Evolutionary conservation across 345 rosid species (phyloP).

Genomic region (Eucalyptus paniculata): DNA sequence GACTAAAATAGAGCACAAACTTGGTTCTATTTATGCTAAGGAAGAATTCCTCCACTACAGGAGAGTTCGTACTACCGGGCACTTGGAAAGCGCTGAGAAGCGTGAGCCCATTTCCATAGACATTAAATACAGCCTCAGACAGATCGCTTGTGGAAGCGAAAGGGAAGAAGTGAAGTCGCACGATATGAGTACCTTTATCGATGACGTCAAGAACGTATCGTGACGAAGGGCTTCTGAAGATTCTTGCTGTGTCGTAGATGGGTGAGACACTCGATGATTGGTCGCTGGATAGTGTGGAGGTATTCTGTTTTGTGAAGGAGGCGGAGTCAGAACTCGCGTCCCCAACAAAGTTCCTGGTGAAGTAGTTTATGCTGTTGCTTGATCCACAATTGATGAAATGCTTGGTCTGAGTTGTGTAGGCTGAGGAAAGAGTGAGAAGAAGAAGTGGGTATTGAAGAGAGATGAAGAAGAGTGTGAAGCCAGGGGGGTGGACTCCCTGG

Average conservation of each 20-base stretch:
- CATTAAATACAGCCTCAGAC: conserved; percentile 17
- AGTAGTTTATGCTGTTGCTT: neutral
- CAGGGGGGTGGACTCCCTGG: neutral
- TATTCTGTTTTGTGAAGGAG: neutral
- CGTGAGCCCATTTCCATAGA: conserved; percentile 14
- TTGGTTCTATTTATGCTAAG: neutral
- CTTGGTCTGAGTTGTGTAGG: neutral
- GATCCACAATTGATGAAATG: conserved; percentile 23
- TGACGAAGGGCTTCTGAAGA: conserved; percentile 11
- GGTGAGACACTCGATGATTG: neutral
- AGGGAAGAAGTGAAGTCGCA: conserved; percentile 35
- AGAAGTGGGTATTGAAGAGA: neutral
- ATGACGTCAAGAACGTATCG: conserved; percentile 11
- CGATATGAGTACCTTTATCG: conserved; percentile 13
- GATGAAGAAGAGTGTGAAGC: neutral
- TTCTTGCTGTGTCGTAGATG: conserved; percentile 40
- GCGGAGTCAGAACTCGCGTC: neutral
- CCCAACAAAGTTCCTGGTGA: neutral
- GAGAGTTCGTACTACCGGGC: neutral
- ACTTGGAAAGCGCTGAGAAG: conserved; percentile 12
- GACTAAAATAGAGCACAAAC: conserved; percentile 21
- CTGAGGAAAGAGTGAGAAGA: neutral
- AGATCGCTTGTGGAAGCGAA: conserved; percentile 3
- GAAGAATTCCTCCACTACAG: conserved; percentile 28
- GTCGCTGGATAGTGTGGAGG: neutral